Conservation (phyloP, 345 rosid genomes). For the Eucalyptus cloeziana region DNA sequence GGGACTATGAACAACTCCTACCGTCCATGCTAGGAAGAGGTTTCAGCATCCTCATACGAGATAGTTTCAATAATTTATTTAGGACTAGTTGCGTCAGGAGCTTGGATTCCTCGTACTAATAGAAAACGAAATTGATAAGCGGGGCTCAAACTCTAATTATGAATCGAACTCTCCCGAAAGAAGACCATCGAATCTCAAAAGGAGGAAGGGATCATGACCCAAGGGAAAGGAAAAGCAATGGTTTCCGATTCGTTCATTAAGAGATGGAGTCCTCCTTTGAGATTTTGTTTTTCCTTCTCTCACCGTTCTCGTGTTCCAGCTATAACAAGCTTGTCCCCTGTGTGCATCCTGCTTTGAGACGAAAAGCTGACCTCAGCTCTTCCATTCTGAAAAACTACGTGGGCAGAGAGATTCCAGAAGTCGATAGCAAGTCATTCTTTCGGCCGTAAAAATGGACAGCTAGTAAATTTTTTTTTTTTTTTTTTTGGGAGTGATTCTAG, state of each 20-base stretch:
- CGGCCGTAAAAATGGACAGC: background rate
- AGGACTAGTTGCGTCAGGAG: background rate
- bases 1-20: background rate
- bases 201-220: background rate
- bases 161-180: background rate
- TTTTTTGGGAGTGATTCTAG: background rate
- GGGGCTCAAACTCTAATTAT: background rate
- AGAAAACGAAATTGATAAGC: background rate
- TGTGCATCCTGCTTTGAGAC: background rate
- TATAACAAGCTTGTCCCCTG: background rate
- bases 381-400: background rate
- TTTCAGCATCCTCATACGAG: background rate
- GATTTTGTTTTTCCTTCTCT: background rate
- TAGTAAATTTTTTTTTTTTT: background rate
- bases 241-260: background rate
- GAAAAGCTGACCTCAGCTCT: background rate
- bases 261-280: background rate
- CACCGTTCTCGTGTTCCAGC: background rate
- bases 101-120: background rate
- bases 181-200: background rate
- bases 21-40: background rate
- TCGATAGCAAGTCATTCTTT: background rate
- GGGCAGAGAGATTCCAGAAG: background rate
- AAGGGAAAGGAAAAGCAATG: background rate
- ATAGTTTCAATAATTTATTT: background rate